Evolutionary conservation across 805 yeast genomes (phyloP).

Genomic region (Starmerella scarabaei): DNA sequence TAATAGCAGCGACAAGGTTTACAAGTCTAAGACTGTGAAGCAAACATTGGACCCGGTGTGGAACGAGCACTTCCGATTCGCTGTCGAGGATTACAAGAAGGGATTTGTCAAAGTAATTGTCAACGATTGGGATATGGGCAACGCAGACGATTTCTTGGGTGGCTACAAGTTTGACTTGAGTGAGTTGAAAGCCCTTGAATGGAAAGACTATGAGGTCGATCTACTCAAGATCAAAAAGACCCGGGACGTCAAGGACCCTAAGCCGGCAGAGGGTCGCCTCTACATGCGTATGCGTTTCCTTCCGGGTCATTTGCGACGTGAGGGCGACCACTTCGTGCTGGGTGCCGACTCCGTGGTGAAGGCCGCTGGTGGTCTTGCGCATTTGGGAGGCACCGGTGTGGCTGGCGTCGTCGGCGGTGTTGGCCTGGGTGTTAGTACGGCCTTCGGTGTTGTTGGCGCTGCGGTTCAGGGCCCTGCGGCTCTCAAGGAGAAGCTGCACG

Average conservation of each 20-base stretch:
- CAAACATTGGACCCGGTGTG: constrained; percentile 83
- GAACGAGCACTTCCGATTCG: constrained; percentile 48
- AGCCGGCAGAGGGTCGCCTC: constrained; percentile 48
- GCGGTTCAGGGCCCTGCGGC: constrained; percentile 28
- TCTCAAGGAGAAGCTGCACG: constrained; percentile 34
- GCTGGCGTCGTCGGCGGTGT: constrained; percentile 33
- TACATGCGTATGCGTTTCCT: constrained; percentile 48
- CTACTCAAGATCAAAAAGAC: constrained; percentile 33
- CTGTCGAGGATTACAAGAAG: constrained; percentile 13
- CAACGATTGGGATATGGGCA: constrained; percentile 90
- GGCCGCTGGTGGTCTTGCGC: constrained; percentile 18
- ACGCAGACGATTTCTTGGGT: constrained; percentile 72
- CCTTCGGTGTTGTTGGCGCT: constrained; percentile 34
- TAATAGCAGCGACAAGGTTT: constrained; percentile 41
- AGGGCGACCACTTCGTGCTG: constrained; percentile 15
- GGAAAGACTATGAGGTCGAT: constrained; percentile 40
- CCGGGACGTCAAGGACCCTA: constrained; percentile 32
- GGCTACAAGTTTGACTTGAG: constrained; percentile 45
- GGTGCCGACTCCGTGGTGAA: constrained; percentile 20
- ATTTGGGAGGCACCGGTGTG: constrained; percentile 25
- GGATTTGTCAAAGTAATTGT: constrained; percentile 34
- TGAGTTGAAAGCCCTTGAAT: constrained; percentile 43
- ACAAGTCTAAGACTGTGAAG: constrained; percentile 68
- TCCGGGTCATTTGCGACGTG: constrained; percentile 47
- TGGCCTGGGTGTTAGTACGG: constrained; percentile 38